phyloP scores from a whole-genome alignment of 2,329 filamentous ascomycete genomes.

The Ceratocystis alfenasii region DNA sequence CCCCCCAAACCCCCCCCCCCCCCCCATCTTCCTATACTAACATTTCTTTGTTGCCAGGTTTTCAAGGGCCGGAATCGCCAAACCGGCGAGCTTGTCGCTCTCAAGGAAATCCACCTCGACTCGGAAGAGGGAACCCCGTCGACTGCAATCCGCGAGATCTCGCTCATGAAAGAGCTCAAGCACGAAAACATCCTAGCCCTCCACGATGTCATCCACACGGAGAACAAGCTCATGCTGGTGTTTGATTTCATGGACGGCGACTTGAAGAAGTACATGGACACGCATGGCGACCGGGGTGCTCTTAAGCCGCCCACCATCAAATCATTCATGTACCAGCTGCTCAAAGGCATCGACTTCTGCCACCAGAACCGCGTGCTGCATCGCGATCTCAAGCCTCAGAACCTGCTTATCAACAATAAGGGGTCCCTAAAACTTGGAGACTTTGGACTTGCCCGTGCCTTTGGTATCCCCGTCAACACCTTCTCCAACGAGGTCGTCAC shows the following conservation, averaged over 20 bases:
- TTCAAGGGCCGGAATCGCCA: conserved; percentile 98
- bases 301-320: conserved; percentile 87
- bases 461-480: conserved; percentile 94
- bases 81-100: conserved; percentile 87
- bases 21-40: neutral
- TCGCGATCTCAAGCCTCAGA: conserved; percentile 91
- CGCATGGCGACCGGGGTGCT: conserved; percentile 74
- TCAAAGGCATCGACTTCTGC: conserved; percentile 93
- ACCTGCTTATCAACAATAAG: conserved; percentile 86
- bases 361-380: conserved; percentile 95
- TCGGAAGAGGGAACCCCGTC: conserved; percentile 96
- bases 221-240: conserved; percentile 99
- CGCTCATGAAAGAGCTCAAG: conserved; percentile 97
- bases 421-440: conserved; percentile 86
- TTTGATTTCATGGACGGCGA: conserved; percentile 99
- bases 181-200: conserved; percentile 96
- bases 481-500: conserved; percentile 98
- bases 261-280: conserved; percentile 98
- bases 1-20: too few relatives aligned
- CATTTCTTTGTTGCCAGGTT: conserved; percentile 44
- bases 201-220: conserved; percentile 97
- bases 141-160: conserved; percentile 96
- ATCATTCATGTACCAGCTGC: conserved; percentile 96
- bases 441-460: conserved; percentile 85
- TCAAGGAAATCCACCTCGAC: conserved; percentile 98